Evolutionary conservation across 306 rosid genomes (phyloP).

Genomic region (Prunus persica): DNA sequence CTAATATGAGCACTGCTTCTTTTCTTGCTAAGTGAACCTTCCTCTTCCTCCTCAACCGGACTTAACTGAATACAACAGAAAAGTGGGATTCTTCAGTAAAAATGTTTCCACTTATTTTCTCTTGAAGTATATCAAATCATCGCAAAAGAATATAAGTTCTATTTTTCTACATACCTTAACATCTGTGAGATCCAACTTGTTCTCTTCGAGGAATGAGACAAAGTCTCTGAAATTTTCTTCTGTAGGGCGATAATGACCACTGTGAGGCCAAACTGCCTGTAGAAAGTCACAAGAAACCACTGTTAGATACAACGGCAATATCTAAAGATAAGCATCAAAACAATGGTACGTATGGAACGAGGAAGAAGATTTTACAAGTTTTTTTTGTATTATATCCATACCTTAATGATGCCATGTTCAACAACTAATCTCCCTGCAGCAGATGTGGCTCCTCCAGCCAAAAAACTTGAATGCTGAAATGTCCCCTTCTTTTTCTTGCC

Average conservation of each 20-base stretch:
- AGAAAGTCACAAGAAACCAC: constrained; percentile 30
- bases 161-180: constrained; percentile 57
- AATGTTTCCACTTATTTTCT: constrained; percentile 6
- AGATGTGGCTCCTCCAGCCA: constrained; percentile 99
- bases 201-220: constrained; percentile 74
- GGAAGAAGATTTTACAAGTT: neutral
- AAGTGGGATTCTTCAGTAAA: constrained; percentile 25
- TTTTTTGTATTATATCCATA: constrained; percentile 17
- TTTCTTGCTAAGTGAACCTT: constrained; percentile 27
- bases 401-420: constrained; percentile 84
- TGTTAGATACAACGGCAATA: neutral
- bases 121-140: constrained; percentile 1
- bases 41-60: constrained; percentile 61
- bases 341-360: neutral
- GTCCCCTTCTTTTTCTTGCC: constrained; percentile 92
- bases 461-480: constrained; percentile 98
- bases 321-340: constrained; percentile 6
- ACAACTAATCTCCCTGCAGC: constrained; percentile 93
- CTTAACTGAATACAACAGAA: constrained; percentile 56
- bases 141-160: constrained; percentile 5
- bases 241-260: constrained; percentile 93
- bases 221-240: constrained; percentile 84
- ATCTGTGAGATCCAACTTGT: constrained; percentile 72
- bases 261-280: constrained; percentile 99
- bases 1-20: constrained; percentile 57